Evolutionary conservation across 805 yeast genomes (phyloP), one percentile per base, ranked within the genome.

Genomic region (Saccharomycopsis amapae): DNA sequence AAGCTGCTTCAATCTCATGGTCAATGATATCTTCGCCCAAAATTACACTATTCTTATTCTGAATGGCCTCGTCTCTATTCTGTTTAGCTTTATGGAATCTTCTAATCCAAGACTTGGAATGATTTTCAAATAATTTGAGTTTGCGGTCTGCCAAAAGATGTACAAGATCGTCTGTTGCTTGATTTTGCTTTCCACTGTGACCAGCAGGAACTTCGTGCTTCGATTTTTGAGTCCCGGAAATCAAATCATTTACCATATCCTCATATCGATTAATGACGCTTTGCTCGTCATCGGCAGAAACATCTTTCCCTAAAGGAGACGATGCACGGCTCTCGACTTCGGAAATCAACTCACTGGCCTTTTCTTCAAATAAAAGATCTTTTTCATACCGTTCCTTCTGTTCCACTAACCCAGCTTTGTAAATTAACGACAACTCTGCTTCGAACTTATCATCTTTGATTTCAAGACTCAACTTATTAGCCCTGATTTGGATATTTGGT

Each of bases 361-460:
- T 43, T 37, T 44, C 46, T 24, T 57, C 59, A 31, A 66, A 57
- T 13, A 56, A 53, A 12, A 55, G 49, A 10, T 55, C 25, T 63
- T 76, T 64, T 54, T 68, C 60, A 25, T 74, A 33, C 46, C 86
- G 61, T 38, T 65, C 69, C 40, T 66, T 64, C 50, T 80, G 85
- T 51, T 79, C 86, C 7, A 76, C 57, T 3, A 66, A 46, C 1
- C 86, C 87, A 10, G 78, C 64, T 53, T 78, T 79, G 48, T 62
- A 75, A 28, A 77, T 77, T 55, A 74, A 64, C 2, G 73, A 69
- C n/a, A 81, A 58, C 56, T 79, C 79, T 24, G 69, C 68, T 57
- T 81, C 87, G 57, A 81, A 79, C 1, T 80, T 76, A 56, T 81
- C 85, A 58, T 76, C 80, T 45, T 78, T 84, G 32, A 80, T 64